Evolutionary conservation across 352 stramenopile species (phyloP), one percentile per base, ranked within the genome.

Genomic region (Elongisporangium senticosum): DNA sequence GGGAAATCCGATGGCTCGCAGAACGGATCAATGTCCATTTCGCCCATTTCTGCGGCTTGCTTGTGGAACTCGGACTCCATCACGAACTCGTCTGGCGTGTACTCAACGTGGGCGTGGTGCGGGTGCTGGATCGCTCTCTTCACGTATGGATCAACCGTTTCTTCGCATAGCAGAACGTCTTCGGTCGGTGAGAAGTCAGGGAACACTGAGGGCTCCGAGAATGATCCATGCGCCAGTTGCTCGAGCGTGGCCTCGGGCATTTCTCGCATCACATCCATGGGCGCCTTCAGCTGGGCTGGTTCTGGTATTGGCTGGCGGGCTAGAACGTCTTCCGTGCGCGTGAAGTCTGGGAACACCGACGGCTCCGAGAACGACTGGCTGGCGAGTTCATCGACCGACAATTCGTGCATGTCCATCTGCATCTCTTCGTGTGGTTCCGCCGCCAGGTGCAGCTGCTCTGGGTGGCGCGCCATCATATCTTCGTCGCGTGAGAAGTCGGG

Each of bases 1-100:
- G 79, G 79, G 57, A 87, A 89, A 61, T 89, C 79, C 13, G 82
- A 86, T 15, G 77, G 64, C 62, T 83, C 71, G 17, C 71, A 89
- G 61, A 88, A 91, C 11, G 33, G 33, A 51, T 65, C 37, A 24
- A 53, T 40, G 49, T 74, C 54, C 51, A 84, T 77, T 37, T 76
- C 61, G 43, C 56, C 53, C 26, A 43, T 7, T 10, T 15, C 11
- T 4, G 33, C 33, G 11, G 33, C 33, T 17, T 43, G 33, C 33
- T 43, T 43, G 33, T 43, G 33, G 33, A 43, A 43, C 33, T 43
- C 33, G 10, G 33, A 43, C 33, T 43, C 33, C 33, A 43, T 17
- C 13, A 73, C 67, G 19, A 89, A 53, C 51, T 81, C 58, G 11
- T 72, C 58, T 37, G 81, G 72, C 15, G 69, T 74, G 6, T 63